These are phyloP conservation scores for Phytophthora hybrid DNA, from an alignment of 352 stramenopile genomes.

Conservation along the genomic window DNA sequence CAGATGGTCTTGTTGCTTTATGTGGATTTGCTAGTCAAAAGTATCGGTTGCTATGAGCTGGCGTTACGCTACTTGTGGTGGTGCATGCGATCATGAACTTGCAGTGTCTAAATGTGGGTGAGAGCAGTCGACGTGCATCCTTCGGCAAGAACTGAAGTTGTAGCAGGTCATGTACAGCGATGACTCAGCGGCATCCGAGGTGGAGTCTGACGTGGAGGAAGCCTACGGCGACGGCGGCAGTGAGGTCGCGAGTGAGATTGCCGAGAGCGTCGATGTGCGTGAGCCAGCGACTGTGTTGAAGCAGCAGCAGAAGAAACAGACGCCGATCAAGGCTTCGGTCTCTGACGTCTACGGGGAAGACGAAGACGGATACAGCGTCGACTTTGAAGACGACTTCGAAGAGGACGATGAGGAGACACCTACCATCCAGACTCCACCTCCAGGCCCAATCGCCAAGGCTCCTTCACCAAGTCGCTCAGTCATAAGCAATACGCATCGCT, in stretches of 20 bases:
- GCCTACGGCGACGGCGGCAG: conserved; percentile 45
- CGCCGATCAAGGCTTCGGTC: conserved; percentile 24
- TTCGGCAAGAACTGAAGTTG: not conserved
- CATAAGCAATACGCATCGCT: conserved; percentile 23
- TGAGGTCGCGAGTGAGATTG: conserved; percentile 59
- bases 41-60: not conserved
- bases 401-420: conserved; percentile 22
- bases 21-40: not conserved
- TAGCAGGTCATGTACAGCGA: conserved; percentile 65
- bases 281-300: conserved; percentile 10
- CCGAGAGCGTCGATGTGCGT: conserved; percentile 45
- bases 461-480: conserved; percentile 24
- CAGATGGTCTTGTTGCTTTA: too few relatives aligned
- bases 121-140: conserved; percentile 3
- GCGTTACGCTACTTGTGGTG: not conserved
- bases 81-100: conserved; percentile 22
- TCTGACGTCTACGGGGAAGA: conserved; percentile 54
- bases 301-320: conserved; percentile 16
- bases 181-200: conserved; percentile 73
- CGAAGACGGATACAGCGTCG: conserved; percentile 70
- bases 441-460: conserved; percentile 8
- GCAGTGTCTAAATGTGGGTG: conserved; percentile 25
- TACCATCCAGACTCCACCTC: not conserved
- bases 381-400: conserved; percentile 72
- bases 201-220: conserved; percentile 63